Conservation (phyloP, 495 filamentous ascomycete species). For the Penicillium pulvis region DNA sequence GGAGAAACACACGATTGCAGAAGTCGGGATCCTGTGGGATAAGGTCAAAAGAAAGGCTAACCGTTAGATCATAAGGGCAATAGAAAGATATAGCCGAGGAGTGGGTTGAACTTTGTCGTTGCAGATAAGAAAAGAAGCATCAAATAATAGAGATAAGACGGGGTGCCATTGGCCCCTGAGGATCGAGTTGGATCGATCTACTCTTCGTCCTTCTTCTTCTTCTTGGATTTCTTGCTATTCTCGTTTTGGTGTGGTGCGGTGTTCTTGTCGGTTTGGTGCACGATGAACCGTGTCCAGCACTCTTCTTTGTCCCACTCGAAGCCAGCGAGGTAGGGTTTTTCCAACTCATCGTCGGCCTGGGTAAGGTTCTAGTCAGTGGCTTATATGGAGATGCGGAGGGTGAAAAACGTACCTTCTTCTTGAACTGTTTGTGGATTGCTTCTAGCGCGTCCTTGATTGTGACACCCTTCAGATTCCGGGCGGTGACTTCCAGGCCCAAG, state of each 20-base stretch:
- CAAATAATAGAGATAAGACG: conserved; percentile 6
- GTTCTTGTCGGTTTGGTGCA: conserved; percentile 77
- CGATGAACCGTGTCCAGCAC: conserved; percentile 71
- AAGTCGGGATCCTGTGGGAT: conserved; percentile 12
- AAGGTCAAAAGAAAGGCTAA: background rate
- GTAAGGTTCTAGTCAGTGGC: conserved; percentile 16
- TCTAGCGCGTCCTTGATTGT: conserved; percentile 94
- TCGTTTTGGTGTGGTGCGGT: conserved; percentile 33
- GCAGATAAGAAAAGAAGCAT: background rate
- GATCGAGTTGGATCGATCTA: conserved; percentile 24
- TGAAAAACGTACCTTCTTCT: conserved; percentile 74
- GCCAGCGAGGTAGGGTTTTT: conserved; percentile 78
- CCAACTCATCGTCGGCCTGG: conserved; percentile 85
- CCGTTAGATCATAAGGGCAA: background rate
- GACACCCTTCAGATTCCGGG: conserved; percentile 86
- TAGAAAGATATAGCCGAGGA: background rate
- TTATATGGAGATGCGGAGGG: background rate
- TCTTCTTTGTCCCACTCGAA: conserved; percentile 96
- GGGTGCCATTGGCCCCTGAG: background rate
- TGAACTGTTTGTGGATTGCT: conserved; percentile 90
- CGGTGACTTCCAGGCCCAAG: conserved; percentile 82
- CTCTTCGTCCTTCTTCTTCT: conserved; percentile 51
- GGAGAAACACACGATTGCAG: conserved; percentile 18
- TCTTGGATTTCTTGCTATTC: conserved; percentile 68
- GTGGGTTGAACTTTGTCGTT: conserved; percentile 24